Base-by-base conservation (phyloP, 1,139 yeast species). In the Groenewaldozyma sp. region DNA sequence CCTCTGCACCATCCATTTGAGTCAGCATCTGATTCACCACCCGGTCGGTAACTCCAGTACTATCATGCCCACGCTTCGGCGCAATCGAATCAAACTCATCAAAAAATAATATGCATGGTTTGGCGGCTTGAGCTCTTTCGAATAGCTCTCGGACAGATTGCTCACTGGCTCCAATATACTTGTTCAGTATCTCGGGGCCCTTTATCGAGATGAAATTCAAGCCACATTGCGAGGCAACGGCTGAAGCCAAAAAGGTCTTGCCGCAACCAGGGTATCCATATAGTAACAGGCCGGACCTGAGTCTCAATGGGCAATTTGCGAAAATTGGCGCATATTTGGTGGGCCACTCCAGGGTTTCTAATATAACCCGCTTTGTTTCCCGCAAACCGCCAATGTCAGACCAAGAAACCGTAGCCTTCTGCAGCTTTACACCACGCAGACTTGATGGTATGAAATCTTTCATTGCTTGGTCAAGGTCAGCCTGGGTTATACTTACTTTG, bases 1-100 rank as follows among this genome's bases (percentile, higher is more conserved):
- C 97, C 60, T 91, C 98, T 1, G 97, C 97, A 64, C 99, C 99
- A 62, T 91, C 99, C 95, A 91, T 87, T 59, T 93, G 97, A 0
- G 98, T 91, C 54, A 91, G 73, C 78, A 91, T 76, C 58, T 91
- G 98, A 61, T 93, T 93, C 31, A 91, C 98, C 31, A 91, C 96
- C 54, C 98, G 73, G 59, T 91, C 98, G 1, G 98, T 91, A 3
- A 91, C 98, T 45, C 97, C 98, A 0, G 98, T 88, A 2, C 95
- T 83, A 56, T 91, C 98, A 56, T 88, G 97, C 1, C 98, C 98
- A 68, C 98, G 78, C 60, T 88, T 88, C 1, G 98, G 97, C 0
- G 97, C 97, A 55, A 91, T 86, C 0, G 97, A 86, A 52, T 91
- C 98, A 59, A 91, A 87, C 58, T 91, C 98, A 61, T 91, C 98